Conservation (phyloP, 805 yeast species). For the Hanseniaspora meyeri region DNA sequence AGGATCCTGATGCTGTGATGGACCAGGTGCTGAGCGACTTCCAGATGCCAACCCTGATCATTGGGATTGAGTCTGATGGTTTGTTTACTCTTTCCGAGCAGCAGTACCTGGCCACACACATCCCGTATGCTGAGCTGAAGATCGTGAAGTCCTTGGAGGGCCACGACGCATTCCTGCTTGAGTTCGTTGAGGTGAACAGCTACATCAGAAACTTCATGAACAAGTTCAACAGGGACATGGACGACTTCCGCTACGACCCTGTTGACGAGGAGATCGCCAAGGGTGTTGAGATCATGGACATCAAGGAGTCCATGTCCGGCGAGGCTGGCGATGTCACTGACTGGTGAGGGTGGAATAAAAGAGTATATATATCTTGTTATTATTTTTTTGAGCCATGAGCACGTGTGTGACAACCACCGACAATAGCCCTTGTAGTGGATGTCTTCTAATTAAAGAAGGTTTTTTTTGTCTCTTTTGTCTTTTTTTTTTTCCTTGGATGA, state of each 20-base stretch:
- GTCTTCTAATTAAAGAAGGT: no score
- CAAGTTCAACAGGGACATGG: conserved; percentile 2
- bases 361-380: not conserved
- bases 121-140: conserved; percentile 57
- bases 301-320: conserved; percentile 65
- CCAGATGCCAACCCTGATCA: conserved; percentile 63
- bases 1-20: conserved; percentile 19
- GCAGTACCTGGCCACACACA: conserved; percentile 60
- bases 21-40: conserved; percentile 45
- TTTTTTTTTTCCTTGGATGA: no score
- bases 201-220: conserved; percentile 56
- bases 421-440: no score
- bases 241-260: not conserved
- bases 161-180: conserved; percentile 90
- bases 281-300: conserved; percentile 34
- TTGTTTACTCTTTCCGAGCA: conserved; percentile 87
- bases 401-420: no score
- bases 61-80: conserved; percentile 88
- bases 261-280: conserved; percentile 20
- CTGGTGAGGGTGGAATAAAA: no score
- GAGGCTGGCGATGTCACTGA: conserved; percentile 90
- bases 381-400: no score
- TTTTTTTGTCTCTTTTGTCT: no score
- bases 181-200: conserved; percentile 69
- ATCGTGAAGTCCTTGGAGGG: conserved; percentile 87